Conservation (phyloP, 2,329 filamentous ascomycete genomes). For the Colletotrichum musicola region DNA sequence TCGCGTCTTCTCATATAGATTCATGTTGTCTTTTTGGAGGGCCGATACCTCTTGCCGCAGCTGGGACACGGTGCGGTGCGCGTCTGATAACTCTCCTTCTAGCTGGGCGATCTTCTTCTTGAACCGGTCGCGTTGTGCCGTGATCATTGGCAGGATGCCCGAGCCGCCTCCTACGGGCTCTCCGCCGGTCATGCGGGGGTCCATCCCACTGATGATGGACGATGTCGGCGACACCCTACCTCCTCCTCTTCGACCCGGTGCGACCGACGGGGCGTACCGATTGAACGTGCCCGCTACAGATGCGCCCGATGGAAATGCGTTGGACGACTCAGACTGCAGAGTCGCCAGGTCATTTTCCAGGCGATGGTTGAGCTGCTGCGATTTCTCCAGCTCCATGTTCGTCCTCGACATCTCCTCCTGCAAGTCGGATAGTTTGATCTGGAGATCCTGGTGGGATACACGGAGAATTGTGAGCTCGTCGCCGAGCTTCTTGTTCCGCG, state of each 20-base stretch:
- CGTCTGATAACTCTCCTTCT: conserved; percentile 89
- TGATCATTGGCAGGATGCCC: conserved; percentile 97
- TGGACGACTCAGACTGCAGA: conserved; percentile 86
- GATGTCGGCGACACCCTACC: conserved; percentile 88
- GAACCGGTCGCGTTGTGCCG: conserved; percentile 96
- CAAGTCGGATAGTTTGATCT: conserved; percentile 81
- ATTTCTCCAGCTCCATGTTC: conserved; percentile 87
- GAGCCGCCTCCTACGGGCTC: conserved; percentile 80
- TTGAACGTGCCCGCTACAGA: conserved; percentile 95
- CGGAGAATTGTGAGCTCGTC: conserved; percentile 94
- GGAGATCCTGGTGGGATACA: conserved; percentile 93
- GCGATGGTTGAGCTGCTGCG: conserved; percentile 86
- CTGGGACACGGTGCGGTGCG: conserved; percentile 84
- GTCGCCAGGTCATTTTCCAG: conserved; percentile 92
- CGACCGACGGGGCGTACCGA: conserved; percentile 75
- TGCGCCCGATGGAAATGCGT: conserved; percentile 87
- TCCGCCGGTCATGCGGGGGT: conserved; percentile 70
- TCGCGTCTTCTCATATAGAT: conserved; percentile 96
- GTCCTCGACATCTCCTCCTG: conserved; percentile 87
- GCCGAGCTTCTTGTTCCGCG: conserved; percentile 95
- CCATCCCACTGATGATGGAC: conserved; percentile 98
- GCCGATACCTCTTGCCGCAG: conserved; percentile 91
- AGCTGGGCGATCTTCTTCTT: conserved; percentile 95
- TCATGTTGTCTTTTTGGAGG: conserved; percentile 95
- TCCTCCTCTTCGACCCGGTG: conserved; percentile 71